These are phyloP conservation scores for Globisporangium parvum DNA, from an alignment of 352 stramenopile species.

Conservation along the genomic window DNA sequence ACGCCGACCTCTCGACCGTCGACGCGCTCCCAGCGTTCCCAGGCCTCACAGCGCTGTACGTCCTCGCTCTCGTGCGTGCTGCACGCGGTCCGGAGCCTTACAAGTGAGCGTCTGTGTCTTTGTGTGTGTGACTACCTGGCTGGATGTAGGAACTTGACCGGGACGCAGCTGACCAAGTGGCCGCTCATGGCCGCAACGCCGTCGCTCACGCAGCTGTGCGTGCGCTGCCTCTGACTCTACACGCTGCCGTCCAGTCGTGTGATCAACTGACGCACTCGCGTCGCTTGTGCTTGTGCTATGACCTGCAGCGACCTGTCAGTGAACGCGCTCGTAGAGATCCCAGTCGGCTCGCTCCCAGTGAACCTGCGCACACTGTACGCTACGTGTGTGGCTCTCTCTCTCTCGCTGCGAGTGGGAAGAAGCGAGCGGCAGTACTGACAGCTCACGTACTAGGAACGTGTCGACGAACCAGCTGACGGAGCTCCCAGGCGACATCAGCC, in stretches of 20 bases:
- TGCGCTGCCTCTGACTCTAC: not conserved
- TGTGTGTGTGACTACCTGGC: not conserved
- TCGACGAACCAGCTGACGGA: slow-evolving; percentile 10
- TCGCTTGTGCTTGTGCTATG: not conserved
- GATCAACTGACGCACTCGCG: not conserved
- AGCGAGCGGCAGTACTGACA: too few species aligned
- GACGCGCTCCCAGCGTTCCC: not conserved
- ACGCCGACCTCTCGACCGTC: slow-evolving; percentile 11
- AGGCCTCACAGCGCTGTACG: slow-evolving; percentile 8
- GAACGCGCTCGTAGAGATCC: slow-evolving; percentile 6
- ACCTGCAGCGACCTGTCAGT: slow-evolving; percentile 7
- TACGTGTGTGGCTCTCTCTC: not conserved
- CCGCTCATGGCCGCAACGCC: slow-evolving; percentile 8
- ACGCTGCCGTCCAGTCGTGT: not conserved
- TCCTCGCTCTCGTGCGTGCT: not conserved
- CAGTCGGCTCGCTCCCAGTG: slow-evolving; percentile 5
- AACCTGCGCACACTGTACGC: slow-evolving; percentile 7
- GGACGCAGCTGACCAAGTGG: slow-evolving; percentile 7
- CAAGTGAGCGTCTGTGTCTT: too few species aligned
- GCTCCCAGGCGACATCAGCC: slow-evolving; percentile 8
- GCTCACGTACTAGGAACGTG: slow-evolving; percentile 3
- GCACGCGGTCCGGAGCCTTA: not conserved
- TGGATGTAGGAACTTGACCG: slow-evolving; percentile 9
- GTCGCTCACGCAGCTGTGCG: slow-evolving; percentile 12
- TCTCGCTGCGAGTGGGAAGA: too few species aligned